These are phyloP conservation scores for Dendrothele bispora DNA, from an alignment of 768 basidiomycete genomes.

Conservation along the genomic window DNA sequence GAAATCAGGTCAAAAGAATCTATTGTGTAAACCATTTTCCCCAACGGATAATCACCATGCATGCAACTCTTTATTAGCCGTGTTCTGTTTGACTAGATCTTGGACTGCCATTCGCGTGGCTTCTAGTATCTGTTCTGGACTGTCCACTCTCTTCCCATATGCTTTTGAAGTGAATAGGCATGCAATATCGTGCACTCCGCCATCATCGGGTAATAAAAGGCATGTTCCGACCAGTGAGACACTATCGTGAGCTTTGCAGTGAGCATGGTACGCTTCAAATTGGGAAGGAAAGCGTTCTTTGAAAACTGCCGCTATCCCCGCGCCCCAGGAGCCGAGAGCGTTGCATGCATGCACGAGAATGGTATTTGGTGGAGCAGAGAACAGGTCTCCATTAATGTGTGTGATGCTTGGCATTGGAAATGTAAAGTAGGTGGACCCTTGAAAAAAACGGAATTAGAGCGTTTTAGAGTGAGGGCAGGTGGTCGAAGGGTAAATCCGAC, in stretches of 20 bases:
- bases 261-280: slow-evolving; percentile 1
- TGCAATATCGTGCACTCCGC: slow-evolving; percentile 32
- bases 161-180: slow-evolving; percentile 42
- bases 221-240: slow-evolving; percentile 30
- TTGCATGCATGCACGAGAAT: slow-evolving; percentile 10
- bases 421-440: too few relatives aligned
- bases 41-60: slow-evolving; percentile 32
- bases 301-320: slow-evolving; percentile 5
- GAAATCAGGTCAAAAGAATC: background rate
- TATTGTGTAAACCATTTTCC: background rate
- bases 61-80: slow-evolving; percentile 30
- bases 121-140: slow-evolving; percentile 32
- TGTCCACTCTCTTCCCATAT: slow-evolving; percentile 38
- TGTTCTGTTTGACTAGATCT: slow-evolving; percentile 35
- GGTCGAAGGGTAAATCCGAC: too few relatives aligned
- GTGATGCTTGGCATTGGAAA: too few relatives aligned
- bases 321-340: slow-evolving; percentile 8
- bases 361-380: background rate
- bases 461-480: too few relatives aligned
- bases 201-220: slow-evolving; percentile 30
- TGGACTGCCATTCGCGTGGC: slow-evolving; percentile 33
- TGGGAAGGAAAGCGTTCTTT: slow-evolving; percentile 2
- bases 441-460: too few relatives aligned
- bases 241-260: slow-evolving; percentile 1
- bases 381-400: too few relatives aligned